Conservation (phyloP, 306 rosid species). For the Inga laurina region DNA sequence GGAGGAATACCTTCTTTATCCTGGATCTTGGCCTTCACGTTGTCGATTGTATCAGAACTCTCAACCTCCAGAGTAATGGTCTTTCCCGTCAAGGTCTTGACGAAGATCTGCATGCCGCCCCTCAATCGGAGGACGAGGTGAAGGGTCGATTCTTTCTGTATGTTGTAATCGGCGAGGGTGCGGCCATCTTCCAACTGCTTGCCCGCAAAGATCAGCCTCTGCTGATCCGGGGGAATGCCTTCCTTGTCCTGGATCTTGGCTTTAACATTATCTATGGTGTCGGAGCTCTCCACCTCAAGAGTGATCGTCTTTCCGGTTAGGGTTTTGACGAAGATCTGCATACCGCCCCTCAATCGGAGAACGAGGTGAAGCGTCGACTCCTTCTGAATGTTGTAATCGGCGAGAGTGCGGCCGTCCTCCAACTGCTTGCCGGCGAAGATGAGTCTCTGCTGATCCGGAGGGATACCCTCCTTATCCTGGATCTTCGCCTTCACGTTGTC, state of each 20-base stretch:
- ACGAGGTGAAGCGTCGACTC: conserved; percentile 51
- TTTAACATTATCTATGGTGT: conserved; percentile 48
- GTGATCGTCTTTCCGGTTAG: conserved; percentile 43
- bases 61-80: not conserved
- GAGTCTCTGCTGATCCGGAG: conserved; percentile 5
- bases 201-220: not conserved
- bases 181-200: not conserved
- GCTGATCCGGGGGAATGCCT: not conserved
- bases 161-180: not conserved
- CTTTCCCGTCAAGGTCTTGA: not conserved
- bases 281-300: conserved; percentile 47
- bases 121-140: not conserved
- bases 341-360: conserved; percentile 46
- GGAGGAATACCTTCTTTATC: not conserved
- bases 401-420: conserved; percentile 47
- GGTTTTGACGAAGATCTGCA: conserved; percentile 55
- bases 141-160: not conserved
- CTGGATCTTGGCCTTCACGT: not conserved
- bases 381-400: conserved; percentile 53
- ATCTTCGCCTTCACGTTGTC: conserved; percentile 55
- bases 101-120: not conserved
- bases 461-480: conserved; percentile 34
- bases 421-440: conserved; percentile 35
- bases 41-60: not conserved
- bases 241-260: conserved; percentile 49